Base-by-base conservation (phyloP, 306 rosid genomes). In the Ormosia semicastrata region DNA sequence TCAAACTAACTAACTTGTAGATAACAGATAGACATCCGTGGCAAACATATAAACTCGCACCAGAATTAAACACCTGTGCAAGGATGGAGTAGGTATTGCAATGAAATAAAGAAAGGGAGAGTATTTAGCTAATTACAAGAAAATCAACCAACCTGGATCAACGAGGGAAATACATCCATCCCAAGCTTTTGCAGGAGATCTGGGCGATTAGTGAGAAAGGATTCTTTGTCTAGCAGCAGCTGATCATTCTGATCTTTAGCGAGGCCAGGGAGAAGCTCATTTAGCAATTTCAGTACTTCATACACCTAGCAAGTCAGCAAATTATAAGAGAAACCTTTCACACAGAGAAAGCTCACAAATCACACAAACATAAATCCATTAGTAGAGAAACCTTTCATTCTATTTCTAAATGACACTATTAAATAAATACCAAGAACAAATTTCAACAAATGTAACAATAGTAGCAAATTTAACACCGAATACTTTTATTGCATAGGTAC, bases 21-120 rank as follows among this genome's bases (percentile, higher is more conserved):
- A 94, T 83, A 66, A 92, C 87, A 68, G 86, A 86, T 62, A 96
- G 89, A 90, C 98, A 92, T 77, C 97, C 97, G 15, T 90, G 87
- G 88, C 97, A 96, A 83, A 91, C 92, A 85, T 86, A 88, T 84
- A 89, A 79, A 82, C 92, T 96, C 59, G 97, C 96, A 83, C 99
- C 99, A 79, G 98, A 96, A 88, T 92, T 92, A 62, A 92, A 93
- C 76, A 92, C 97, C 99, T 93, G 89, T 18, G 9, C 4, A 77
- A 66, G 72, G 44, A 63, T 13, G 77, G 73, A 88, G 80, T 14
- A 67, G 58, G 73, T 56, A 69, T 82, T 77, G 63, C 32, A 79
- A 74, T 41, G 78, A 46, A 67, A 80, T 53, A 72, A 49, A 54
- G 14, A 46, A 76, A 44, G 52, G 37, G 50, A 68, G 32, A 56